phyloP scores from a whole-genome alignment of 2,329 filamentous ascomycete species.

The Penicillium sp. region DNA sequence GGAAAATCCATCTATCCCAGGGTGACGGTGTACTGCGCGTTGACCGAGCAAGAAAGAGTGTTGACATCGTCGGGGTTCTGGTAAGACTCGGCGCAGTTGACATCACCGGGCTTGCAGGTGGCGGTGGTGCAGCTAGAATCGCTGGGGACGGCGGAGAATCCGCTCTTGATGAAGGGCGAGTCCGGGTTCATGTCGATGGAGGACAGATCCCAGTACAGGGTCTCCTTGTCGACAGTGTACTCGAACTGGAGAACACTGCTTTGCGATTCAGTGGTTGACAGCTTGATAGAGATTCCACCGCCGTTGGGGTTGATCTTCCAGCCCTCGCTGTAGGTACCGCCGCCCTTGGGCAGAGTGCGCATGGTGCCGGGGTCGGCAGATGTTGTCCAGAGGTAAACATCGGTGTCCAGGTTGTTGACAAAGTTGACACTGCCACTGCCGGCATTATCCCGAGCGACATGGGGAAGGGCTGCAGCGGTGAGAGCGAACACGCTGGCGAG shows the following conservation, averaged over 20 bases:
- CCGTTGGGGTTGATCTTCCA: conserved; percentile 28
- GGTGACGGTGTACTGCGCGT: conserved; percentile 25
- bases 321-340: conserved; percentile 25
- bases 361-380: conserved; percentile 19
- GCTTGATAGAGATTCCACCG: conserved; percentile 34
- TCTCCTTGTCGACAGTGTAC: conserved; percentile 29
- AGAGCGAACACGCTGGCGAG: conserved; percentile 18
- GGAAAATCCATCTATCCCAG: conserved; percentile 22
- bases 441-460: conserved; percentile 5
- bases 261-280: conserved; percentile 18
- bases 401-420: conserved; percentile 27
- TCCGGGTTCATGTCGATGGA: conserved; percentile 29
- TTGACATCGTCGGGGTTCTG: conserved; percentile 32
- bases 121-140: conserved; percentile 26
- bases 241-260: conserved; percentile 25
- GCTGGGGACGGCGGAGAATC: conserved; percentile 26
- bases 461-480: conserved; percentile 16
- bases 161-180: conserved; percentile 28
- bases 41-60: conserved; percentile 28
- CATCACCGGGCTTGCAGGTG: conserved; percentile 28
- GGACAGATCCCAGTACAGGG: conserved; percentile 36
- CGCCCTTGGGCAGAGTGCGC: conserved; percentile 20
- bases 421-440: conserved; percentile 23
- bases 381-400: conserved; percentile 32
- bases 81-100: conserved; percentile 30